Base-by-base conservation (phyloP, 2,329 filamentous ascomycete species). In the Xylariaceae sp. region DNA sequence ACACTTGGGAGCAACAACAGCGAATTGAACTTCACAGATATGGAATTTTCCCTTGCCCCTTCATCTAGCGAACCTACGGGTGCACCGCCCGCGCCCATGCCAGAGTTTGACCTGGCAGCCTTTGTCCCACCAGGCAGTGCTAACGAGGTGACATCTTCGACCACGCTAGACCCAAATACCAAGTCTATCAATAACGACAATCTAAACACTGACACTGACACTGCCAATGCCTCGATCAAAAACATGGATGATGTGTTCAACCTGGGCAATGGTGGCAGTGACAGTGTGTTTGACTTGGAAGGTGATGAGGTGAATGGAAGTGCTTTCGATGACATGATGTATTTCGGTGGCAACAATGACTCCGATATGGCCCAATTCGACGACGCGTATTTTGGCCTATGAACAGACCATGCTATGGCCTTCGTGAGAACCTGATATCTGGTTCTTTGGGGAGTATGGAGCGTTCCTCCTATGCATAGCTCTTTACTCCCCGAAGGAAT, bases 1-100 rank as follows among this genome's bases (percentile, higher is more conserved):
- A 34, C 50, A 17, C 43, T 47, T 36, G 25, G 25, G 21, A 55
- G 53, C 39, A 29, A 39, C 45, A 60, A 64, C 37, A 59, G 68
- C n/a, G 69, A 72, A 41, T 65, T 73, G 6, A 72, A 72, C 49
- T 80, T 79, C 53, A 79, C 77, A 12, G 68, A 79, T 50, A 79
- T 79, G 74, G 70, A 75, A 27, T 80, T 80, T 52, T 71, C 74
- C 0, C 64, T 79, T 4, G 76, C 73, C 2, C 72, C 75, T 1
- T 50, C 68, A 7, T 65, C 62, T 39, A 61, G 61, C 45, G 61
- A 51, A 53, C 44, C 57, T 6, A 54, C 56, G 21, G 57, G 58
- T 4, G 63, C 63, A 2, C 59, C 57, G 25, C 56, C 54, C 12
- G 63, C 48, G 27, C 56, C 61, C 17, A 71, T 71, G 45, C 59